These are phyloP conservation scores for Fusarium keratoplasticum DNA, from an alignment of 2,329 filamentous ascomycete genomes.

Conservation along the genomic window DNA sequence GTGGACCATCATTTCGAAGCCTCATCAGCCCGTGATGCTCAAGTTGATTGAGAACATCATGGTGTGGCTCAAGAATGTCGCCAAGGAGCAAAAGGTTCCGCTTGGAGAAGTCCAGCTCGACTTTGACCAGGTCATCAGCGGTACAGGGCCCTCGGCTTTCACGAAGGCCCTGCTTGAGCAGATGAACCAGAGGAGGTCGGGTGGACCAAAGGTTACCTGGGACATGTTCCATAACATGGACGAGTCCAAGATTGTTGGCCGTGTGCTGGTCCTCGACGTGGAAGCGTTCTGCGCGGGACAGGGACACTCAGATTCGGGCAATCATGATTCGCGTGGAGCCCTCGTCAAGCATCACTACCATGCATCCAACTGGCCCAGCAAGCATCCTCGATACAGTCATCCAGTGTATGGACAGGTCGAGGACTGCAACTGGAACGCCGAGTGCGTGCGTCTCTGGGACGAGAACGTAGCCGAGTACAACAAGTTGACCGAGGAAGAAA, in stretches of 20 bases:
- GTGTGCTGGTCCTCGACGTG: slow-evolving; percentile 75
- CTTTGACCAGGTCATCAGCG: slow-evolving; percentile 78
- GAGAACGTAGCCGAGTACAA: slow-evolving; percentile 71
- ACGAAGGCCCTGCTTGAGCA: slow-evolving; percentile 73
- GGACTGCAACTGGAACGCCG: slow-evolving; percentile 75
- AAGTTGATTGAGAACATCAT: slow-evolving; percentile 76
- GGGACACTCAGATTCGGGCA: slow-evolving; percentile 78
- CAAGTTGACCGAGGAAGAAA: slow-evolving; percentile 67
- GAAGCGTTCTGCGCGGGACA: slow-evolving; percentile 80
- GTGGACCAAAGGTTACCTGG: slow-evolving; percentile 64
- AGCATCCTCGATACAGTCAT: slow-evolving; percentile 74
- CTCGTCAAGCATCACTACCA: slow-evolving; percentile 82
- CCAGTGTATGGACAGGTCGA: slow-evolving; percentile 78
- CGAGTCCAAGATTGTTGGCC: slow-evolving; percentile 73
- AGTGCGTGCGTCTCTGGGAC: slow-evolving; percentile 75
- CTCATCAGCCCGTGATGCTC: slow-evolving; percentile 75
- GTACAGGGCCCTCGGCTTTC: slow-evolving; percentile 79
- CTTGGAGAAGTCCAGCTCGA: slow-evolving; percentile 73
- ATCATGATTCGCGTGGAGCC: slow-evolving; percentile 73
- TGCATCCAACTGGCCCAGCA: slow-evolving; percentile 77
- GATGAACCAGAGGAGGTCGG: slow-evolving; percentile 63
- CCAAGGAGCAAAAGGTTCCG: slow-evolving; percentile 67
- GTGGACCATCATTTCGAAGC: slow-evolving; percentile 80
- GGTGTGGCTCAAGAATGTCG: slow-evolving; percentile 71
- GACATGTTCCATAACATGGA: slow-evolving; percentile 72